Evolutionary conservation across 2,329 filamentous ascomycete species (phyloP), one percentile per base, ranked within the genome.

Genomic region (Aspergillus jensenii): DNA sequence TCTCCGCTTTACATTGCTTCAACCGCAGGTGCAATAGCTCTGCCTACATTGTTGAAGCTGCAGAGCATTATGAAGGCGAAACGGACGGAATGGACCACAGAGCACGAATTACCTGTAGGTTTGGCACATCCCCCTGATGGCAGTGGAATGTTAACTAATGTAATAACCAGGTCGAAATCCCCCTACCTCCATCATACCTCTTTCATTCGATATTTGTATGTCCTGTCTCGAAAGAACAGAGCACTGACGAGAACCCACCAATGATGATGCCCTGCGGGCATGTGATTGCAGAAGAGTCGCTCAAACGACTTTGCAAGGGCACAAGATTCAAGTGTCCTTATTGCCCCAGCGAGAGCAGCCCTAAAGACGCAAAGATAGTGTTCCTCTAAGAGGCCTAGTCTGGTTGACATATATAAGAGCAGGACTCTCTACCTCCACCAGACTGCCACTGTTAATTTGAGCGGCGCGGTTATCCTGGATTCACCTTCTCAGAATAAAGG

Each of bases 181-280:
- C 87, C 0, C 76, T 89, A 4, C 87, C 87, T 3, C 82, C 82
- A 2, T 80, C 81, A 6, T 89, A 87, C 69, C 80, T 84, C 52
- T 99, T 96, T 79, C 95, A 99, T 74, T 90, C 90, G 56, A 97
- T 99, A 70, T 99, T 99, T 71, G 95, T 99, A 43, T 99, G 95
- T 70, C 95, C 95, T 0, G 95, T 99, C 5, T 93, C 89, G 68
- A 98, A 98, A 74, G 95, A 97, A 71, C 95, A 99, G 75, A 92
- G 90, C 0, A 99, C 93, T 0, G 92, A 96, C 68, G 78, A 83
- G 23, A 99, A 99, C 73, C 95, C 95, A 11, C 92, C 95, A 2
- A 96, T 98, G 90, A 95, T 97, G 85, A 87, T 99, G 70, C 90
- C 91, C 0, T 99, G 95, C 70, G 93, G 95, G 6, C 95, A 99